These are phyloP conservation scores for Neurospora discreta DNA, from an alignment of 495 filamentous ascomycete genomes.

Conservation along the genomic window DNA sequence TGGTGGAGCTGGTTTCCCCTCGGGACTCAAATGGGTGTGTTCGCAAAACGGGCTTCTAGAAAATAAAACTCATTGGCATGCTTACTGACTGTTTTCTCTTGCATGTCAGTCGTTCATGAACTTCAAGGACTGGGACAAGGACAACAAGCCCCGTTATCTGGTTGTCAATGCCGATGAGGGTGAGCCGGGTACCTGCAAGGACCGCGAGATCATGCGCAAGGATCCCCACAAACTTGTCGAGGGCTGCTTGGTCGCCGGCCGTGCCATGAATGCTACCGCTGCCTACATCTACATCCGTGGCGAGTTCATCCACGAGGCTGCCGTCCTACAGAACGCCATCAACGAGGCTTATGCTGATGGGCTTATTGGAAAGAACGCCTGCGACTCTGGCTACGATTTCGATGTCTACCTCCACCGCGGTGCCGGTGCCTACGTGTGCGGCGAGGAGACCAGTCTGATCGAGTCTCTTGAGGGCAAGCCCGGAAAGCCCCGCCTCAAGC, in stretches of 20 bases:
- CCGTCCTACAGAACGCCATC: slow-evolving; percentile 85
- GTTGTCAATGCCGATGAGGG: slow-evolving; percentile 98
- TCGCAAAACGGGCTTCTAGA: not conserved
- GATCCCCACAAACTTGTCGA: slow-evolving; percentile 98
- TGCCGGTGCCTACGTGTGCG: slow-evolving; percentile 94
- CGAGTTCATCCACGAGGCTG: slow-evolving; percentile 96
- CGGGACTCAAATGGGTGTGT: slow-evolving; percentile 94
- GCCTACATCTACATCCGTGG: slow-evolving; percentile 99
- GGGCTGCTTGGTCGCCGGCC: slow-evolving; percentile 91
- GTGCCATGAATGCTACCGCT: slow-evolving; percentile 94
- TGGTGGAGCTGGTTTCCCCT: slow-evolving; percentile 95
- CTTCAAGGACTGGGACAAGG: slow-evolving; percentile 98
- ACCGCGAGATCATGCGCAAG: slow-evolving; percentile 99
- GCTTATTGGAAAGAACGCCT: slow-evolving; percentile 94
- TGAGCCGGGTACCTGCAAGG: slow-evolving; percentile 98
- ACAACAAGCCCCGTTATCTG: slow-evolving; percentile 87
- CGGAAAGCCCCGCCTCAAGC: slow-evolving; percentile 96
- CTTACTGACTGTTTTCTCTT: slow-evolving; percentile 15
- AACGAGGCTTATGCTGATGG: slow-evolving; percentile 94
- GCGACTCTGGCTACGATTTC: slow-evolving; percentile 92
- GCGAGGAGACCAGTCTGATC: slow-evolving; percentile 95
- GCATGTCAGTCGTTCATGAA: slow-evolving; percentile 89
- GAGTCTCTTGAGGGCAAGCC: slow-evolving; percentile 97
- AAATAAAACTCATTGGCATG: not conserved
- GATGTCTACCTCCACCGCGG: slow-evolving; percentile 94